These are phyloP conservation scores for Hordeum marinum DNA, from an alignment of 176 grass and related monocot species.

Conservation along the genomic window DNA sequence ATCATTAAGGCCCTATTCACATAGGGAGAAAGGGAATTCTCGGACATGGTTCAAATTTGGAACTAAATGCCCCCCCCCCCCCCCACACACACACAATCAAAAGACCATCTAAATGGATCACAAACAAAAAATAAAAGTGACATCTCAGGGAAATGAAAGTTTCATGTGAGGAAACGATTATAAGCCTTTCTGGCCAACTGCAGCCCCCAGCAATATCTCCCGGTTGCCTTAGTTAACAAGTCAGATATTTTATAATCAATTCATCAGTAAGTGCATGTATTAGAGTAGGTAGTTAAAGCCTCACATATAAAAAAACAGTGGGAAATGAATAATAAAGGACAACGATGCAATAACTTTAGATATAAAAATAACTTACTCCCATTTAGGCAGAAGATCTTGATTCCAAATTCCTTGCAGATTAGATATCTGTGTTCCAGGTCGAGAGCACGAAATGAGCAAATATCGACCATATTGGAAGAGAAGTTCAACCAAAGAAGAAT, in stretches of 20 bases:
- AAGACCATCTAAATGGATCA: conserved; percentile 3
- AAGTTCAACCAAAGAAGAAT: conserved; percentile 76
- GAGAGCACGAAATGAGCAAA: conserved; percentile 79
- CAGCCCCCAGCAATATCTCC: not conserved
- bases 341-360: not conserved
- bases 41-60: not conserved
- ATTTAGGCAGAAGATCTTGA: conserved; percentile 43
- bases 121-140: not conserved
- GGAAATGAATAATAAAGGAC: not conserved
- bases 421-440: conserved; percentile 60
- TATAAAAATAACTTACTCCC: conserved; percentile 51
- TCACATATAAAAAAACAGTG: not conserved
- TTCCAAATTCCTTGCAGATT: conserved; percentile 89
- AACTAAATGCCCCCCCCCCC: not conserved
- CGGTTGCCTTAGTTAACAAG: not conserved
- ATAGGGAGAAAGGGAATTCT: not conserved
- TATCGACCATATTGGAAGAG: conserved; percentile 79
- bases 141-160: not conserved
- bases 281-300: not conserved
- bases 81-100: too few relatives aligned
- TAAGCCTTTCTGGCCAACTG: not conserved
- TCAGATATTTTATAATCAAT: not conserved
- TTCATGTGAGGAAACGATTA: not conserved
- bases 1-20: not conserved
- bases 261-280: not conserved